These are phyloP conservation scores for Calonectria leucothoes DNA, from an alignment of 2,329 filamentous ascomycete species.

Conservation along the genomic window DNA sequence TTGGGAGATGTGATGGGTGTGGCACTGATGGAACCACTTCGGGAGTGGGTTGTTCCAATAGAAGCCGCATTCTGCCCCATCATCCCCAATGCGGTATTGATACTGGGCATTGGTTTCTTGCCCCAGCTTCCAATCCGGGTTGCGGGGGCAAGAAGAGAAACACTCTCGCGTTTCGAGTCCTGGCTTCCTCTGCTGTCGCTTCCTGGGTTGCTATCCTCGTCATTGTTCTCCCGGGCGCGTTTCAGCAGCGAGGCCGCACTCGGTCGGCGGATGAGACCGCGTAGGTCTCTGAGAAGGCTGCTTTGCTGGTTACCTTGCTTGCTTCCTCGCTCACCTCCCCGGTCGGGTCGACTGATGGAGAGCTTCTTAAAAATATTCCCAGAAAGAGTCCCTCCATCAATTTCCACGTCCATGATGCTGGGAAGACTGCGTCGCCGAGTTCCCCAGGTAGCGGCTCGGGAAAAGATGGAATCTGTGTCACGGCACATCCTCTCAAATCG, in stretches of 20 bases:
- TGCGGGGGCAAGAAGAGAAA: conserved; percentile 60
- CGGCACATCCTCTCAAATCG: conserved; percentile 62
- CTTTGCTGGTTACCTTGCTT: conserved; percentile 62
- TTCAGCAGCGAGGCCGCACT: conserved; percentile 59
- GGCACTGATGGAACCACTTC: conserved; percentile 70
- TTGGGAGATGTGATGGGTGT: conserved; percentile 65
- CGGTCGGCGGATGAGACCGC: conserved; percentile 62
- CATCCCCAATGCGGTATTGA: conserved; percentile 68
- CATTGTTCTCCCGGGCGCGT: conserved; percentile 56
- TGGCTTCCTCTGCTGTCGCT: conserved; percentile 44
- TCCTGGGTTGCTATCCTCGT: conserved; percentile 41
- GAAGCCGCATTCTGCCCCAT: conserved; percentile 67
- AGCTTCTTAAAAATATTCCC: conserved; percentile 74
- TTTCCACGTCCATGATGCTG: conserved; percentile 65
- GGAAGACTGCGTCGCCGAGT: conserved; percentile 75
- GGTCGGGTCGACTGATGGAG: conserved; percentile 61
- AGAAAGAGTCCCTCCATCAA: conserved; percentile 65
- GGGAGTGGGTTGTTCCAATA: conserved; percentile 67
- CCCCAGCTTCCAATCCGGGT: conserved; percentile 64
- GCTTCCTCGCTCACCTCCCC: conserved; percentile 55
- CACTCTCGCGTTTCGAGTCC: conserved; percentile 54
- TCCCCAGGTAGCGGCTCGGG: conserved; percentile 76
- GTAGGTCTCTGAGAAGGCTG: conserved; percentile 60
- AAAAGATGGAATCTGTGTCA: conserved; percentile 69
- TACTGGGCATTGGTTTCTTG: conserved; percentile 64